Evolutionary conservation across 371 early-diverging fungal genomes (phyloP).

Genomic region (Actinomucor elegans): DNA sequence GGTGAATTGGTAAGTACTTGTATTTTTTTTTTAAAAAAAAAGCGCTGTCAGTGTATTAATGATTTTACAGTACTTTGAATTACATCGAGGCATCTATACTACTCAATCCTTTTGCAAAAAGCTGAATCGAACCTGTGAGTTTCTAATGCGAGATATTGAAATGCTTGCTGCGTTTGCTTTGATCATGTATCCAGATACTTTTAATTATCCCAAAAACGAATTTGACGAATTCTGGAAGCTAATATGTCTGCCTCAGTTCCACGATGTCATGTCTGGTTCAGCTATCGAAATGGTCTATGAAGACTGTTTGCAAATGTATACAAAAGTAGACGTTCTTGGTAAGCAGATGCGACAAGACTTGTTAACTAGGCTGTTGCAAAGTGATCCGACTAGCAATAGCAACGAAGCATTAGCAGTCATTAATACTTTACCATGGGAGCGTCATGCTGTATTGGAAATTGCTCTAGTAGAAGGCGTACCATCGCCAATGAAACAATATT

Average conservation of each 20-base stretch:
- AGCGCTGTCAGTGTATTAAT: not conserved
- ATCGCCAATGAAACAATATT: constrained; percentile 54
- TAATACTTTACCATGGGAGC: constrained; percentile 82
- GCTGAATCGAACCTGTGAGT: constrained; percentile 80
- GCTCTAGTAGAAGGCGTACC: constrained; percentile 44
- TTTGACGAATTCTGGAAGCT: constrained; percentile 82
- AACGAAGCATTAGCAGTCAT: constrained; percentile 55
- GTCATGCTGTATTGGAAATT: constrained; percentile 72
- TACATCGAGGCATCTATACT: constrained; percentile 95
- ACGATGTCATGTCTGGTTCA: constrained; percentile 91
- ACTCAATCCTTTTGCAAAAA: constrained; percentile 81
- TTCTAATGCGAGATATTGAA: constrained; percentile 81
- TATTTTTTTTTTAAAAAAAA: not conserved
- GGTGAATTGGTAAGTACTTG: constrained; percentile 75
- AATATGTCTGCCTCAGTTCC: constrained; percentile 72
- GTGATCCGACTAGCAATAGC: not conserved
- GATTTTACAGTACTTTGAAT: constrained; percentile 76
- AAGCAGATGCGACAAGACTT: constrained; percentile 37
- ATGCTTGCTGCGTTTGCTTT: constrained; percentile 52
- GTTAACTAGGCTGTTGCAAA: constrained; percentile 23
- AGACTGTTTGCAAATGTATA: constrained; percentile 64
- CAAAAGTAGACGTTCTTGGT: constrained; percentile 37
- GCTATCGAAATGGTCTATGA: constrained; percentile 85
- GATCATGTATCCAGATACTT: constrained; percentile 25
- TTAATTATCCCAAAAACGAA: constrained; percentile 67